phyloP scores from a whole-genome alignment of 164 flowering plant species.

The Stephania yunnanensis region DNA sequence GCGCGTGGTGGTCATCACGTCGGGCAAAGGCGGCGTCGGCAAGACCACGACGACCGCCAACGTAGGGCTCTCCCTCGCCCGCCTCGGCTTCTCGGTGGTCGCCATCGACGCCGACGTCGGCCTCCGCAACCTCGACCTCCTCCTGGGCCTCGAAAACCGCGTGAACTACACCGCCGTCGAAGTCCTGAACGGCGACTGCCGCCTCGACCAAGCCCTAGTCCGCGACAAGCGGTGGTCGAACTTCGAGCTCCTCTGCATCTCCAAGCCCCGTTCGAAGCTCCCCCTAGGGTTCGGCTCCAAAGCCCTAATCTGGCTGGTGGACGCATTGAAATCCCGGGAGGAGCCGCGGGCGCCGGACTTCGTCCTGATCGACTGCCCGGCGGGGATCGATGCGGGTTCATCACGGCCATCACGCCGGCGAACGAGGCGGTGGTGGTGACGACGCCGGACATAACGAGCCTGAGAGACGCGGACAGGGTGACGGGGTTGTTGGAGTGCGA shows the following conservation, averaged over 20 bases:
- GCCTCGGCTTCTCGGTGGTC: conserved; percentile 89
- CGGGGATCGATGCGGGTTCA: conserved; percentile 96
- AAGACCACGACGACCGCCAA: conserved; percentile 98
- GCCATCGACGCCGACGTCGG: conserved; percentile 97
- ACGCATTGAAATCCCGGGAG: conserved; percentile 57
- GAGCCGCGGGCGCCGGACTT: conserved; percentile 62
- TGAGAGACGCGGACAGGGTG: conserved; percentile 92
- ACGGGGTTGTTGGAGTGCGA: conserved; percentile 90
- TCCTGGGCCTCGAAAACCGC: conserved; percentile 87
- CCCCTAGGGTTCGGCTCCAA: conserved; percentile 90
- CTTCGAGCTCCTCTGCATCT: conserved; percentile 84
- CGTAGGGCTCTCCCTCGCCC: conserved; percentile 82
- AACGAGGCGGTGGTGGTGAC: conserved; percentile 92
- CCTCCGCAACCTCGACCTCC: conserved; percentile 90
- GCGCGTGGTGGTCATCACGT: conserved; percentile 88
- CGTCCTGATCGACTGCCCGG: conserved; percentile 88
- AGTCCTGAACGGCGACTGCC: conserved; percentile 89
- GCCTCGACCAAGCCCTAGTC: conserved; percentile 90
- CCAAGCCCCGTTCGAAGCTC: conserved; percentile 83
- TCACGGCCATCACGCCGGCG: conserved; percentile 95
- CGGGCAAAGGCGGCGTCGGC: conserved; percentile 99
- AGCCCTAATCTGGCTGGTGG: conserved; percentile 88
- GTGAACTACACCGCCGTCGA: conserved; percentile 95
- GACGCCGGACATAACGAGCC: conserved; percentile 84
- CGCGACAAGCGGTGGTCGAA: conserved; percentile 93